phyloP scores from a whole-genome alignment of 2,329 filamentous ascomycete genomes.

The Rhinocladiella mackenziei region DNA sequence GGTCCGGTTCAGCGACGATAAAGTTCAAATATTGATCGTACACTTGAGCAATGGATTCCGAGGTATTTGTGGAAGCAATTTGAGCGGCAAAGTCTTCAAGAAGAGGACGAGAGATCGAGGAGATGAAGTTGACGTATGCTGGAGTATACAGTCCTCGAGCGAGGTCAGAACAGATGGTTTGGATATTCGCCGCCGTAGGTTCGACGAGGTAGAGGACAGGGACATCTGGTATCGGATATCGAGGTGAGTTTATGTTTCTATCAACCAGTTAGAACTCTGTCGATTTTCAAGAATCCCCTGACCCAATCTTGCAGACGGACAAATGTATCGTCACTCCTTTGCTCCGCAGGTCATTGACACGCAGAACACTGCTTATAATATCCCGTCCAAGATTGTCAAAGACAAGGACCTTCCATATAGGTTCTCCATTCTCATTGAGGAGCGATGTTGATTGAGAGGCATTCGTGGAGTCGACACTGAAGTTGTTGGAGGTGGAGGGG shows the following conservation, averaged over 20 bases:
- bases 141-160: conserved; percentile 84
- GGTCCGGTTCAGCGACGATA: conserved; percentile 87
- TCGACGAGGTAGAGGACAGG: conserved; percentile 96
- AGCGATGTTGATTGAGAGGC: conserved; percentile 64
- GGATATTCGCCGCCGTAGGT: conserved; percentile 74
- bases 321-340: conserved; percentile 97
- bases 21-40: conserved; percentile 98
- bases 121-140: conserved; percentile 95
- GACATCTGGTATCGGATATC: conserved; percentile 92
- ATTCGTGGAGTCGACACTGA: conserved; percentile 36
- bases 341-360: conserved; percentile 85
- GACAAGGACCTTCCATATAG: conserved; percentile 95
- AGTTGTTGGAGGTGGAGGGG: conserved; percentile 3
- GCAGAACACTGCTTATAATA: conserved; percentile 92
- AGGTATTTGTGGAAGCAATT: conserved; percentile 76
- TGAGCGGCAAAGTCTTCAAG: conserved; percentile 92
- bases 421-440: conserved; percentile 72
- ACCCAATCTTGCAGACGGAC: conserved; percentile 46
- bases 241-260: conserved; percentile 73
- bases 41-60: conserved; percentile 85
- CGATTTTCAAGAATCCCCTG: background rate
- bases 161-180: conserved; percentile 79
- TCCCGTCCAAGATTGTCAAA: conserved; percentile 90
- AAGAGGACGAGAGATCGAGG: conserved; percentile 81
- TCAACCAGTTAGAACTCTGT: conserved; percentile 8